Conservation (phyloP, 2,329 filamentous ascomycete species). For the Pezicula radicicola region DNA sequence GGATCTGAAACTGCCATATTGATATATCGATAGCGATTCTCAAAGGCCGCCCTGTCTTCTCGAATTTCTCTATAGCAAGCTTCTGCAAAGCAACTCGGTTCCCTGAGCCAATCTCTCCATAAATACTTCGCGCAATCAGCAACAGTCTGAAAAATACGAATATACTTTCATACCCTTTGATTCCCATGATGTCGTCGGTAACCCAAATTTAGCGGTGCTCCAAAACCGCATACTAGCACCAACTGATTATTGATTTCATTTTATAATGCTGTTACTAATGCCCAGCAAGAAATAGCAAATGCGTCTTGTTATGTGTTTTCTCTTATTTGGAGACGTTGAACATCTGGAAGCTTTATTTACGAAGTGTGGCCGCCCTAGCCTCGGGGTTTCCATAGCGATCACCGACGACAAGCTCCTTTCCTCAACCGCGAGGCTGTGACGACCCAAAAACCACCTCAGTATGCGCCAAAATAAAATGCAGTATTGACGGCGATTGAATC, state of each 20-base stretch:
- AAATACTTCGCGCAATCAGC: constrained; percentile 59
- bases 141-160: constrained; percentile 6
- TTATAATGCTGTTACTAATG: too few relatives aligned
- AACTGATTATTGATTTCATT: not conserved
- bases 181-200: constrained; percentile 49
- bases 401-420: not conserved
- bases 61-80: constrained; percentile 74
- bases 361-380: not conserved
- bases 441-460: too few relatives aligned
- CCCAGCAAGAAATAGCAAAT: too few relatives aligned
- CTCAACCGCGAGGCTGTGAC: not conserved
- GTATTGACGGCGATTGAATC: not conserved
- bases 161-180: constrained; percentile 51
- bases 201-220: not conserved
- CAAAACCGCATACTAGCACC: not conserved
- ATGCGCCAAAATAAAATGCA: not conserved
- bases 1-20: constrained; percentile 96
- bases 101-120: constrained; percentile 82
- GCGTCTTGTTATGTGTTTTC: not conserved
- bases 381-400: constrained; percentile 6
- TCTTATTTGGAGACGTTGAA: not conserved
- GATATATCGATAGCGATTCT: constrained; percentile 90
- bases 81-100: constrained; percentile 78
- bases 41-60: constrained; percentile 67
- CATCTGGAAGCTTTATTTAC: not conserved